Base-by-base conservation (phyloP, 495 filamentous ascomycete genomes). In the Penicillium daleae region DNA sequence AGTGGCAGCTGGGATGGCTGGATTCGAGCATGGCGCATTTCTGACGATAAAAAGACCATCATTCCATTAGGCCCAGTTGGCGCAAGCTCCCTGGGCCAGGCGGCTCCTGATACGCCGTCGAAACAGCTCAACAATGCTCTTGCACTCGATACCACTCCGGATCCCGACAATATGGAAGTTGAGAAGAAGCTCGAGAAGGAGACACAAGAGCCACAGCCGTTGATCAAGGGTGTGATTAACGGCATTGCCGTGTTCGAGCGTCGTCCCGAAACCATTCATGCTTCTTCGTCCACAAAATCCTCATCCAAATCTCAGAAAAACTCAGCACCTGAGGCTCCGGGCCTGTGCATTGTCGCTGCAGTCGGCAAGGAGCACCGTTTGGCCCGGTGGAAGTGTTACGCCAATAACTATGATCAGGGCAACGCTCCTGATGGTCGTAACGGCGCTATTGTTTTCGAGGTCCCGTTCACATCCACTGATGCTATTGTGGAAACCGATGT, bases 1-100 rank as follows among this genome's bases (percentile, higher is more conserved):
- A 93, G 87, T 62, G 95, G 94, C 17, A 96, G 91, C 72, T 98
- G 93, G 92, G 95, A 99, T 76, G 95, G 95, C 1, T 85, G 81
- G 66, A 83, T 98, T 17, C 83, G 93, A 29, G 89, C 87, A n/a
- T 99, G 93, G 92, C 85, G 79, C 59, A 79, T 97, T 44, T 90
- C 88, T 39, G 83, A 90, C 22, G 93, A 97, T 65, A 97, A 96
- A 75, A 87, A 85, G 73, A 88, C 83, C 52, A 84, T 99, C 33
- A 86, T 92, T 67, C 73, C 83, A 4, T 70, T 93, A 3, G 93
- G 92, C 1, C 78, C 85, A 5, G 71, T 97, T 10, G 90, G 89
- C 4, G 68, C 66, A 35, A 67, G 68, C 6, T 42, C 60, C 17
- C 32, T 61, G 3, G 53, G 63, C 37, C 52, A 63, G 24, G 9